These are phyloP conservation scores for Musa acuminata DNA, from an alignment of 176 grass and related monocot species.

Conservation along the genomic window DNA sequence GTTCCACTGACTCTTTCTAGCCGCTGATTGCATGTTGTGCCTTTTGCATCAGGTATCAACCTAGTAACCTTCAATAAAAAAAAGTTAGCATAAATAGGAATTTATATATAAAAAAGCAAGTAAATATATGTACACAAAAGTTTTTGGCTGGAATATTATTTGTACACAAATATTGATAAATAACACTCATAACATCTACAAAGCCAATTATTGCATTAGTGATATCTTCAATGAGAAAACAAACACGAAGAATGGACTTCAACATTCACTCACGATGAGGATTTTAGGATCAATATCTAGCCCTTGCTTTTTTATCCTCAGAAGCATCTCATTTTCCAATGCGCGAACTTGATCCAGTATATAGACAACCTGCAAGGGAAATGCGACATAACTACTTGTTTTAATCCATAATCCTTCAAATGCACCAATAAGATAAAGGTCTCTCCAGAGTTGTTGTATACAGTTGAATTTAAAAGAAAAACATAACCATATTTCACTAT, in stretches of 20 bases:
- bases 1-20: constrained; percentile 93
- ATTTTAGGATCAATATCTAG: constrained; percentile 80
- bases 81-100: constrained; percentile 11
- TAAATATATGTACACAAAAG: background rate
- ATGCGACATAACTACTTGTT: background rate
- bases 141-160: background rate
- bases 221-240: background rate
- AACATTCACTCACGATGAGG: constrained; percentile 60
- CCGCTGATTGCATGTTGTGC: constrained; percentile 85
- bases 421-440: background rate
- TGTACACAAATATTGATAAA: background rate
- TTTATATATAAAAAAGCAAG: constrained; percentile 6
- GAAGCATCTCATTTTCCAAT: constrained; percentile 87
- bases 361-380: constrained; percentile 57
- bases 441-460: background rate
- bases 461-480: background rate
- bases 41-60: constrained; percentile 96
- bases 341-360: constrained; percentile 99
- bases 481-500: no score
- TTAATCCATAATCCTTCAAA: no score
- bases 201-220: background rate
- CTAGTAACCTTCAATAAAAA: constrained; percentile 63
- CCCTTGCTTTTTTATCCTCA: constrained; percentile 88
- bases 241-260: constrained; percentile 1
- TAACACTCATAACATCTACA: background rate